Percentiles rank a stretch among this genome's conserved stretches.
These are phyloP conservation scores for Phytophthora sp. DNA, from an alignment of 352 stramenopile genomes.

Conservation along the genomic window DNA sequence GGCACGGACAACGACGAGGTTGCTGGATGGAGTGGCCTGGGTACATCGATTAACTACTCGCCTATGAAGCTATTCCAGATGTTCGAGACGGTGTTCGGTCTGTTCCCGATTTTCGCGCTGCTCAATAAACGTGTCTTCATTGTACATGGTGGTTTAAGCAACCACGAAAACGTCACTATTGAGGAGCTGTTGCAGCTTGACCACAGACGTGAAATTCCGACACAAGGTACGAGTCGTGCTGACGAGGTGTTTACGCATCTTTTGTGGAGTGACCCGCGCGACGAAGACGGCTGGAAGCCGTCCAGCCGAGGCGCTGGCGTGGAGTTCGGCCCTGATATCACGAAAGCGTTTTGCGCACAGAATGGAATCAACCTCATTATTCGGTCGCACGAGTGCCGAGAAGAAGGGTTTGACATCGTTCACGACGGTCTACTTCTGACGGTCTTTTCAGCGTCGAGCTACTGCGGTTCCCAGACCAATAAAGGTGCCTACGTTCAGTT, in stretches of 20 bases:
- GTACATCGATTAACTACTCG: constrained; percentile 73
- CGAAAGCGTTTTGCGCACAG: constrained; percentile 82
- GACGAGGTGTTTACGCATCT: constrained; percentile 92
- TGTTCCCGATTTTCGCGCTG: constrained; percentile 91
- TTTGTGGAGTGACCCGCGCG: constrained; percentile 91
- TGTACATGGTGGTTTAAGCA: constrained; percentile 92
- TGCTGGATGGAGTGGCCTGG: constrained; percentile 59
- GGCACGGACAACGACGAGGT: constrained; percentile 81
- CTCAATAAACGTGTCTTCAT: constrained; percentile 93
- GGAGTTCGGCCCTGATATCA: constrained; percentile 95
- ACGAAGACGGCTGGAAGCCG: constrained; percentile 60
- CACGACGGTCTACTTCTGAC: constrained; percentile 89
- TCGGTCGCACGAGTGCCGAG: constrained; percentile 93
- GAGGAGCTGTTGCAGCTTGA: constrained; percentile 86
- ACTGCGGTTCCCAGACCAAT: constrained; percentile 93
- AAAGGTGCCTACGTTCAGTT: constrained; percentile 83
- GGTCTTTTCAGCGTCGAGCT: constrained; percentile 93
- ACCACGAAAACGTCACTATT: constrained; percentile 88
- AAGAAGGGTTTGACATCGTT: constrained; percentile 90
- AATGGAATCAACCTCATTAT: constrained; percentile 92
- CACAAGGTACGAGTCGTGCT: constrained; percentile 76
- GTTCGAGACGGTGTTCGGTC: constrained; percentile 87
- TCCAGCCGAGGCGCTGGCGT: constrained; percentile 89
- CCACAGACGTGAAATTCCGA: constrained; percentile 88
- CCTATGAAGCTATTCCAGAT: constrained; percentile 81